Evolutionary conservation across 2,329 filamentous ascomycete species (phyloP), one percentile per base, ranked within the genome.

Genomic region (Cladosporium cucumerinum): DNA sequence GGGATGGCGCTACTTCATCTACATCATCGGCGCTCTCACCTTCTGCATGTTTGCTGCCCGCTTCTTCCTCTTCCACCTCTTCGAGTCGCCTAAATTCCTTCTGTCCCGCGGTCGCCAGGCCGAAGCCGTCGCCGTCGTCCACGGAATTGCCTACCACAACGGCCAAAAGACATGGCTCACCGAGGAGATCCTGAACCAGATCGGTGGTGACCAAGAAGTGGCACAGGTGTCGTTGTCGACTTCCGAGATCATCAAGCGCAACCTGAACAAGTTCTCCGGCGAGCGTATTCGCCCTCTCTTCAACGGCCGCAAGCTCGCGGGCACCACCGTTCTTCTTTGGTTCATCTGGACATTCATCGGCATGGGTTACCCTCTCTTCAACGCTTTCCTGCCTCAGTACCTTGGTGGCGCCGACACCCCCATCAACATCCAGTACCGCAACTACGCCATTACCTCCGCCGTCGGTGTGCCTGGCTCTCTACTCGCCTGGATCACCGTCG

Each of bases 331-430:
- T 14, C 73, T 85, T 1, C 75, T 94, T 57, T 93, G 90, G 90
- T 90, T 93, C 77, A 88, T 87, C 74, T 96, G 92, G 92, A 84
- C 88, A 0, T 88, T 86, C 16, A 93, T 96, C 69, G 92, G 92
- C 66, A 90, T 96, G 86, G 91, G 88, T 2, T 96, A 94, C 73
- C 92, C 91, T 0, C 85, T 96, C 1, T 96, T 94, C 84, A 95
- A 95, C 76, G 89, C 90, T 61, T 96, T 96, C 78, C 83, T 96
- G n/a, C 92, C 92, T 0, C 90, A 95, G 70, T 95, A 95, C 73
- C 86, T 96, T 66, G 85, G 87, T 26, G 68, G 72, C 16, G 78
- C 78, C 57, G 68, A 70, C 11, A 77, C 78, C 28, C 73, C 78
- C 14, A 46, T 66, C 51, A 55, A 57, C 49, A 76, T 78, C 36